Percentiles rank a stretch among this genome's conserved stretches.
Evolutionary conservation across 495 filamentous ascomycete genomes (phyloP).

Genomic region (Podospora anserina): DNA sequence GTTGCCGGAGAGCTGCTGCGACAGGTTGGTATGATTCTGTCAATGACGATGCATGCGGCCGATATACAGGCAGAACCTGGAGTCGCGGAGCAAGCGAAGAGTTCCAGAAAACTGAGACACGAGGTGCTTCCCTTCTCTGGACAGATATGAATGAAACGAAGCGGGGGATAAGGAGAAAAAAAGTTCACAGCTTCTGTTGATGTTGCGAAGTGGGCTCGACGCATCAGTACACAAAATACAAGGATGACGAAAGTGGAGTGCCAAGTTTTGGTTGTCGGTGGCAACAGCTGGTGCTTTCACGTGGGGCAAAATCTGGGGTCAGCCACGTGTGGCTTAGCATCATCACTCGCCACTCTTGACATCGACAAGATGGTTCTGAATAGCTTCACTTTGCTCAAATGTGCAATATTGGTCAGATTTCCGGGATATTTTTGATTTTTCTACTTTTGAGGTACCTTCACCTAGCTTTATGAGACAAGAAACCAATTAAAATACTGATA

Average conservation of each 20-base stretch:
- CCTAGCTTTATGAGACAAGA: too few species aligned
- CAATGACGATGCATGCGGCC: background rate
- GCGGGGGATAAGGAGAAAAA: conserved; percentile 8
- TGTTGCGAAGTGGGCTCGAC: conserved; percentile 7
- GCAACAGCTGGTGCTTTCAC: conserved; percentile 18
- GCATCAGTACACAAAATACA: conserved; percentile 18
- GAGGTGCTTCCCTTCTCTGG: background rate
- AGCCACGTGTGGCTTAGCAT: background rate
- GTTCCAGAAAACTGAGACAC: background rate
- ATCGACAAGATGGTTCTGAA: background rate
- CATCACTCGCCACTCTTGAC: background rate
- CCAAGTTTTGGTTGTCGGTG: conserved; percentile 18
- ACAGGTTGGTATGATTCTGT: background rate
- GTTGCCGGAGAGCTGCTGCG: background rate
- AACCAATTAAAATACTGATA: background rate
- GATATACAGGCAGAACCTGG: background rate
- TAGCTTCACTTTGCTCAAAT: background rate
- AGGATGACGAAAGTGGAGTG: conserved; percentile 20
- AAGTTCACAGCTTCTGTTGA: conserved; percentile 13
- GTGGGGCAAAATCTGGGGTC: conserved; percentile 1
- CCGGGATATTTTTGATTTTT: background rate
- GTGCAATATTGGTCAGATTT: background rate
- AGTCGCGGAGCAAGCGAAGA: background rate
- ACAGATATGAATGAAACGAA: conserved; percentile 5
- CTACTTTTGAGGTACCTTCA: too few species aligned